Evolutionary conservation across 2,329 filamentous ascomycete species (phyloP), one percentile per base, ranked within the genome.

Genomic region (Escovopsis sp.): DNA sequence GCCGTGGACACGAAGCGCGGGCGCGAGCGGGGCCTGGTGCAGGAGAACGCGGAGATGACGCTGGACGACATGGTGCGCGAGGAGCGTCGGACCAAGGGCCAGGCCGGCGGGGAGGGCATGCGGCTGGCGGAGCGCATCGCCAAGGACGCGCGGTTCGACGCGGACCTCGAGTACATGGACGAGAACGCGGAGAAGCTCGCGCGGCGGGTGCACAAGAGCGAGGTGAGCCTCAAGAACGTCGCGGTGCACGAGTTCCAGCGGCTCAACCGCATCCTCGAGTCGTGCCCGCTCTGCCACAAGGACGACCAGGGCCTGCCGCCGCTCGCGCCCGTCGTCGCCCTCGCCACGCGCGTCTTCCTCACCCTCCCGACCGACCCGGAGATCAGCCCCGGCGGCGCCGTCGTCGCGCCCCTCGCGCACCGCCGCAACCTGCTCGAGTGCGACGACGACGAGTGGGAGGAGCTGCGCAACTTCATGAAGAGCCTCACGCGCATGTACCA

Each of bases 381-480:
- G 56, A 67, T 98, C 35, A 83, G 76, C 50, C 72, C 84, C 39
- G 85, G 85, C 37, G 82, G 87, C 39, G 84, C 88, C 7, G 80
- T 91, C 43, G 91, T 98, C 47, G 86, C 88, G 3, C 91, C 91
- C 6, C 77, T 91, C 16, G 76, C 87, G 51, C 91, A 98, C 58
- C 80, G 81, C 40, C 78, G 71, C 20, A 98, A 96, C 58, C 75
- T 98, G 0, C 68, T 98, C n/a, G 89, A 95, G 60, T 98, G 91
- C 60, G 89, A 96, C 60, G 89, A 98, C 55, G 91, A 98, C 56
- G 91, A 98, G 59, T 98, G 93, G 93, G 91, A 98, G 57, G 91
- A 98, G 62, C 81, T 98, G 6, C 83, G 91, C 51, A 98, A 98
- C 60, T 98, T 98, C 57, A 96, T 96, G 89, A 98, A 98, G 66